Conservation (phyloP, 192 early-diverging fungal genomes). For the Entomortierella parvispora region DNA sequence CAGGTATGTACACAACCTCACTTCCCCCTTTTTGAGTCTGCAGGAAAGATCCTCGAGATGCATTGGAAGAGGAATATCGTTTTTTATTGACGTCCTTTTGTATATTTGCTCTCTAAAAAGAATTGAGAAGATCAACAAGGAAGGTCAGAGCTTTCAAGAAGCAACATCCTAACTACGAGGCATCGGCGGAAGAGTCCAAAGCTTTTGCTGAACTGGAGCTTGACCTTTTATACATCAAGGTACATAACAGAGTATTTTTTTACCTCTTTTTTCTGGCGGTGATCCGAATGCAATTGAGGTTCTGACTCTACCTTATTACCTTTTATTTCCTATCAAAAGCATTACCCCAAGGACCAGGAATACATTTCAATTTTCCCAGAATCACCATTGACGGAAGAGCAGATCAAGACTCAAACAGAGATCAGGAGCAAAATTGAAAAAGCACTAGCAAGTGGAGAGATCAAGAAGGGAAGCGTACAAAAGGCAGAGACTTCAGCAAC, state of each 20-base stretch:
- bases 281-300: no score
- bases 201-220: conserved; percentile 23
- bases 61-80: no score
- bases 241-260: no score
- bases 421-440: conserved; percentile 30
- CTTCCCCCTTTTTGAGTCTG: not conserved
- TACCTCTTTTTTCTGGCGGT: no score
- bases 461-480: conserved; percentile 12
- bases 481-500: conserved; percentile 2
- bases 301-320: no score
- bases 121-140: conserved; percentile 39
- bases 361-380: conserved; percentile 43
- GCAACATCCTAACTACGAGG: conserved; percentile 29
- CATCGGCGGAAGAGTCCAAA: conserved; percentile 31
- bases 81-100: not conserved
- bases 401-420: conserved; percentile 19
- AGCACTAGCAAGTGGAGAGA: conserved; percentile 26
- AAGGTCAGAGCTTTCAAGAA: conserved; percentile 38
- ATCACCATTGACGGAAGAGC: conserved; percentile 13
- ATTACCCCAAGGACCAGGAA: conserved; percentile 34
- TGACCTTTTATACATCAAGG: conserved; percentile 42
- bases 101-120: no score
- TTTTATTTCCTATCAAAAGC: conserved; percentile 7
- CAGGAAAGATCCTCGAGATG: no score
- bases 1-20: conserved; percentile 15